Base-by-base conservation (phyloP, 2,329 filamentous ascomycete genomes). In the Parascedosporium putredinis region DNA sequence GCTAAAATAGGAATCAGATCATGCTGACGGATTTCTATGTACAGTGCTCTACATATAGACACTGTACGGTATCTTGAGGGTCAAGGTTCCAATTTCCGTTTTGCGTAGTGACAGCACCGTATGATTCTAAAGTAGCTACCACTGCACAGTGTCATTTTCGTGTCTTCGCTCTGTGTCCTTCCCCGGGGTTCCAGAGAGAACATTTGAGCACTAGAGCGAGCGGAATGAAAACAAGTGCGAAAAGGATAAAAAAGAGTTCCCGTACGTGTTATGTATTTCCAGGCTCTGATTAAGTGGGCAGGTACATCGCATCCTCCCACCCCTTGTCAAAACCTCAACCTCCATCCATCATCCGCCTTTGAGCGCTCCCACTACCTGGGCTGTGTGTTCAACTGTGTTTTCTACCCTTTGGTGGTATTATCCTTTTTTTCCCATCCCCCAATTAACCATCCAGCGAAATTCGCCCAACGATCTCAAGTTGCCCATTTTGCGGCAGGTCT, bases 321-420 rank as follows among this genome's bases (percentile, higher is more conserved):
- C 36, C 36, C 36, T 9, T 18, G 38, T 22, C 38, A 20, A 42
- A 42, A 20, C 38, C 38, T 42, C 38, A 42, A 42, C 38, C 18
- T 42, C n/a, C 38, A 42, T 42, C 36, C 36, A 42, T 42, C 36
- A 42, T 23, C 12, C 20, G 18, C 20, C 20, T 20, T 42, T 42
- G 38, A 42, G 12, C 38, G n/a, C n/a, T n/a, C n/a, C n/a, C n/a
- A 42, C 38, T 20, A 42, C 38, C 38, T 42, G 38, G 38, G 38
- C 38, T 42, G 38, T 42, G 38, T 42, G 20, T 36, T 18, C 20
- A 36, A n/a, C 27, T 7, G 27, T 31, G 27, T 31, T 42, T 42
- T 42, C 38, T 20, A 42, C 38, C 38, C 38, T 42, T n/a, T 42
- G 38, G 38, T 20, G 38, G 38, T 42, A 42, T 42, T 42, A 42